Conservation (phyloP, 192 early-diverging fungal species). For the Radiomyces spectabilis region DNA sequence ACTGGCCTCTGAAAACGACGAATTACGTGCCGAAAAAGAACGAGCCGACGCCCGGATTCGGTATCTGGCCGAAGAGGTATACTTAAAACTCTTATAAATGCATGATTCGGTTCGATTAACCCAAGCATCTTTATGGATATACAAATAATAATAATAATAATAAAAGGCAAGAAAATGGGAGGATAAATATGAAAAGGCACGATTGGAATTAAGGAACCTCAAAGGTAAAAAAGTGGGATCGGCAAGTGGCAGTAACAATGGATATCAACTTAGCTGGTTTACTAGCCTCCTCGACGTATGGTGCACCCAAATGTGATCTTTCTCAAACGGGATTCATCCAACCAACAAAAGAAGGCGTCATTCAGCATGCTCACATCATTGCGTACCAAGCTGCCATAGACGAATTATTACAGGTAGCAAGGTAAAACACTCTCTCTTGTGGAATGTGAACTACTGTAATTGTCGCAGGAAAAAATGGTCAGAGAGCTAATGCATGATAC, state of each 20-base stretch:
- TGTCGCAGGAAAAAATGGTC: background rate
- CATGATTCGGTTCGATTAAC: no score
- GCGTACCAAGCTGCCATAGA: constrained; percentile 78
- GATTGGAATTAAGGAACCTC: constrained; percentile 41
- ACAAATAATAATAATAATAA: background rate
- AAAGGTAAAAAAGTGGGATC: constrained; percentile 49
- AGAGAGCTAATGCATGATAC: no score
- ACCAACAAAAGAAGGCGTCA: constrained; percentile 46
- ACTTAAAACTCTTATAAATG: no score
- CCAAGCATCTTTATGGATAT: constrained; percentile 2
- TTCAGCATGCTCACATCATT: constrained; percentile 60
- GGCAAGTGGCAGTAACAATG: no score
- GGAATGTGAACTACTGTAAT: no score
- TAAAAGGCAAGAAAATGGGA: constrained; percentile 20
- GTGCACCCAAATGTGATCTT: no score
- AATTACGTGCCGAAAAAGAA: constrained; percentile 45
- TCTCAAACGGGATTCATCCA: no score
- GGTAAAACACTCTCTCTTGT: no score
- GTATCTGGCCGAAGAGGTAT: constrained; percentile 38
- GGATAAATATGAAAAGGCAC: constrained; percentile 42
- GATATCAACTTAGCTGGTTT: no score
- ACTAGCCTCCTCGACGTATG: background rate
- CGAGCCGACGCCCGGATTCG: constrained; percentile 34
- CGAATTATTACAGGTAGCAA: constrained; percentile 63
- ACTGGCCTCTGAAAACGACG: constrained; percentile 54